Evolutionary conservation across 768 basidiomycete genomes (phyloP).

Genomic region (Leccinum sublutescens): DNA sequence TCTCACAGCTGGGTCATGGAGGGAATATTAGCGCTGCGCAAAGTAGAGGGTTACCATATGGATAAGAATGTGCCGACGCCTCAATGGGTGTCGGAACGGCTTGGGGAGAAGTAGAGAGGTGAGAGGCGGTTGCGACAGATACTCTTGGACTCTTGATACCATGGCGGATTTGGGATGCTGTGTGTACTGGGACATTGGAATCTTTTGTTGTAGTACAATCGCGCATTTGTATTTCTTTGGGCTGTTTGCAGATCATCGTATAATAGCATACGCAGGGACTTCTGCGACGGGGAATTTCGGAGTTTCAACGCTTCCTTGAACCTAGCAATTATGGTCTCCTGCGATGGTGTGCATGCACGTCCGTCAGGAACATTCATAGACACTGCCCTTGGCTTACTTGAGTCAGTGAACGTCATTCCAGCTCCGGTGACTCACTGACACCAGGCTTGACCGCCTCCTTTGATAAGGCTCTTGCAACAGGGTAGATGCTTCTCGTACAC

Average conservation of each 20-base stretch:
- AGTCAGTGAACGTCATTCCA: slow-evolving; percentile 14
- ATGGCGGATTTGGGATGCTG: slow-evolving; percentile 13
- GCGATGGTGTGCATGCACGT: neutral
- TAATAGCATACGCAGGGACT: slow-evolving; percentile 5
- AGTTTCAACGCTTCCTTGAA: slow-evolving; percentile 11
- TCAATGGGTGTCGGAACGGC: slow-evolving; percentile 30
- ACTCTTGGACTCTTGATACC: slow-evolving; percentile 22
- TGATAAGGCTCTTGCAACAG: slow-evolving; percentile 8
- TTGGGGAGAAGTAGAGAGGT: slow-evolving; percentile 25
- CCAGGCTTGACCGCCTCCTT: slow-evolving; percentile 3
- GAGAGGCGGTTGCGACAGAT: slow-evolving; percentile 7
- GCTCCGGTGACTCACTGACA: slow-evolving; percentile 19
- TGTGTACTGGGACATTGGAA: slow-evolving; percentile 23
- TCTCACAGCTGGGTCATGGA: slow-evolving; percentile 34
- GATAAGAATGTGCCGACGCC: slow-evolving; percentile 32
- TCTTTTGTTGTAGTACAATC: slow-evolving; percentile 9
- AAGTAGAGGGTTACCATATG: slow-evolving; percentile 27
- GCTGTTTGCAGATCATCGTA: slow-evolving; percentile 16
- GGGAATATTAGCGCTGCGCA: slow-evolving; percentile 28
- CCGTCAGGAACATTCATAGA: slow-evolving; percentile 9
- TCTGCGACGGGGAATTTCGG: slow-evolving; percentile 15
- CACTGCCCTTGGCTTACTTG: neutral
- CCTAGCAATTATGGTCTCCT: slow-evolving; percentile 20
- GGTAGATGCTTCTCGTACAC: neutral
- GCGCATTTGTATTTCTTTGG: slow-evolving; percentile 25